These are phyloP conservation scores for Plasmodium gallinaceum DNA, from an alignment of 169 alveolate species.

Conservation along the genomic window DNA sequence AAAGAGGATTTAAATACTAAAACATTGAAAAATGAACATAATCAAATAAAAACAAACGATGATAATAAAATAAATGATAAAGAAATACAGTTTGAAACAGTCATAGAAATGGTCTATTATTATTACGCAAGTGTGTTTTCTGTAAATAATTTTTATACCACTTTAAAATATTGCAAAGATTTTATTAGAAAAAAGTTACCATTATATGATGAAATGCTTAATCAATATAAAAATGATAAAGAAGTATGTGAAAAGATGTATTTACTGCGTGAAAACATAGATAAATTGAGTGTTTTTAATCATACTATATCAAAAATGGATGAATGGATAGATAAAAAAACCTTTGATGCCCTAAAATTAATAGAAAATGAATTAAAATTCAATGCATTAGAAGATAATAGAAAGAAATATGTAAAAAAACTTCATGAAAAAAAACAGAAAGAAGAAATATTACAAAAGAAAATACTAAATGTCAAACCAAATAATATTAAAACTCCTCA, in stretches of 20 bases:
- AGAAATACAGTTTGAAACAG: slow-evolving; percentile 53
- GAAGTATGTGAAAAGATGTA: slow-evolving; percentile 59
- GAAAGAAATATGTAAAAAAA: slow-evolving; percentile 67
- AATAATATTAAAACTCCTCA: slow-evolving; percentile 74
- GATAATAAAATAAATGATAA: background rate
- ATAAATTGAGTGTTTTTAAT: slow-evolving; percentile 55
- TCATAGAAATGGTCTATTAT: slow-evolving; percentile 63
- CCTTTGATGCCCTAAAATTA: slow-evolving; percentile 64
- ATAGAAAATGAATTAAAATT: slow-evolving; percentile 75
- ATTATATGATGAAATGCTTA: slow-evolving; percentile 65
- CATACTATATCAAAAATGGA: slow-evolving; percentile 68
- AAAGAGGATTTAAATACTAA: background rate
- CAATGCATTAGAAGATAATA: slow-evolving; percentile 72
- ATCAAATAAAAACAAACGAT: background rate
- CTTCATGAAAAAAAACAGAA: slow-evolving; percentile 60
- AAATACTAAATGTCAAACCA: slow-evolving; percentile 76
- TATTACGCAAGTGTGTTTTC: slow-evolving; percentile 30
- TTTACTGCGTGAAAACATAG: slow-evolving; percentile 43
- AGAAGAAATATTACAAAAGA: slow-evolving; percentile 71
- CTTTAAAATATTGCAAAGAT: slow-evolving; percentile 60
- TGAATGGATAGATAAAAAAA: slow-evolving; percentile 73
- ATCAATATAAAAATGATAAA: slow-evolving; percentile 41
- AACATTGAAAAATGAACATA: background rate
- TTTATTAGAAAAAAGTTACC: slow-evolving; percentile 53
- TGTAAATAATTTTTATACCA: slow-evolving; percentile 61